Conservation (phyloP, 2,329 filamentous ascomycete genomes). For the Aspergillus pseudoviridinutans region DNA sequence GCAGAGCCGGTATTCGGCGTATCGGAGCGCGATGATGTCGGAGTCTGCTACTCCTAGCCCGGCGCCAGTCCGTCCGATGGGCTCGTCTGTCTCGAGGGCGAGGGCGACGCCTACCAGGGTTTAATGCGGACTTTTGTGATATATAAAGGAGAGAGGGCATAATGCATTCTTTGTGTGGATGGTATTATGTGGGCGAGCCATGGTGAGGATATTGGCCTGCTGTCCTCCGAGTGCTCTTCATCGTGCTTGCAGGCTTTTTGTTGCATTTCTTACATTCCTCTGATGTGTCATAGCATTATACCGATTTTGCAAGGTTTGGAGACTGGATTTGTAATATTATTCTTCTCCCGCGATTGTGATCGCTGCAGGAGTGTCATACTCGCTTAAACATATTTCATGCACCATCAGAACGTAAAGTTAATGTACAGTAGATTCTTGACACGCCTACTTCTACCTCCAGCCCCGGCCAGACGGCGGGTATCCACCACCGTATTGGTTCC, state of each 20-base stretch:
- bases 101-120: not conserved
- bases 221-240: not conserved
- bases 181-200: not conserved
- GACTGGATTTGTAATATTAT: not conserved
- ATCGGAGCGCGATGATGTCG: not conserved
- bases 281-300: not conserved
- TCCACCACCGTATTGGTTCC: constrained; percentile 10
- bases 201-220: not conserved
- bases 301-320: not conserved
- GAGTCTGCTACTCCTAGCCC: not conserved
- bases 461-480: constrained; percentile 5
- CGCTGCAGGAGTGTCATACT: not conserved
- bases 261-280: not conserved
- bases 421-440: not conserved
- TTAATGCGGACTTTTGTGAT: not conserved
- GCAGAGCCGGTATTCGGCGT: not conserved
- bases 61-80: no score
- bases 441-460: not conserved
- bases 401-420: not conserved
- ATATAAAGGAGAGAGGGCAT: not conserved
- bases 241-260: not conserved
- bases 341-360: not conserved
- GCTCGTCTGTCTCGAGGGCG: not conserved
- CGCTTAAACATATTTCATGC: not conserved
- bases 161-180: not conserved